Evolutionary conservation across 2,329 filamentous ascomycete species (phyloP).

Genomic region (Stemphylium vesicarium): DNA sequence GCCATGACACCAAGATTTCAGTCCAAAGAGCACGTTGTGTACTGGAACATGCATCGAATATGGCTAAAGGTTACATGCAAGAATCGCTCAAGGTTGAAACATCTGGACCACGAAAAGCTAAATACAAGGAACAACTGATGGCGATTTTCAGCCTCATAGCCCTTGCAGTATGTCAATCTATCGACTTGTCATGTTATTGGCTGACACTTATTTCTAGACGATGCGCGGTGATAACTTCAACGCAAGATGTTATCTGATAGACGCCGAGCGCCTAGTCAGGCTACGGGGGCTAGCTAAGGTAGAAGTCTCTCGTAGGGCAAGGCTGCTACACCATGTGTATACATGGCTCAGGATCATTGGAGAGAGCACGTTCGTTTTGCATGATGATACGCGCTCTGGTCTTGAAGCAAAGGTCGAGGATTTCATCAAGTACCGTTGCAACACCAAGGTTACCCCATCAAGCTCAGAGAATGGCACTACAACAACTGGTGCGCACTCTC

Average conservation of each 20-base stretch:
- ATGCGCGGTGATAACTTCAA: constrained; percentile 32
- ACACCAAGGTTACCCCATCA: neutral
- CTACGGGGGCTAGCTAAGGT: constrained; percentile 47
- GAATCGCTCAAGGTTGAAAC: constrained; percentile 19
- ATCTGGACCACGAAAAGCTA: constrained; percentile 16
- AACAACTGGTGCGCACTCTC: neutral
- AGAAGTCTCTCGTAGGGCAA: constrained; percentile 50
- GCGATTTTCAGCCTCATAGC: constrained; percentile 23
- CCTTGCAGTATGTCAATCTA: constrained; percentile 17
- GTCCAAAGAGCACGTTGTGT: neutral
- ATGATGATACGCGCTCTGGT: constrained; percentile 16
- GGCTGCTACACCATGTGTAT: constrained; percentile 51
- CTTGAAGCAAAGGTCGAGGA: constrained; percentile 14
- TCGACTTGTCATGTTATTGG: neutral
- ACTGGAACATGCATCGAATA: neutral
- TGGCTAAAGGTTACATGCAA: constrained; percentile 22
- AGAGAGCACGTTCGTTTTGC: constrained; percentile 44
- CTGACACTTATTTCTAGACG: constrained; percentile 5
- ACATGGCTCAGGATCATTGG: constrained; percentile 25
- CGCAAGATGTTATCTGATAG: constrained; percentile 49
- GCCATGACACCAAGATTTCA: neutral
- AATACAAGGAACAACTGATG: constrained; percentile 28
- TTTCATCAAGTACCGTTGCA: constrained; percentile 1
- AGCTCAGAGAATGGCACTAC: neutral
- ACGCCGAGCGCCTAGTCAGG: constrained; percentile 54